These are phyloP conservation scores for Cinchona pubescens DNA, from an alignment of 257 asterid genomes.

Conservation along the genomic window DNA sequence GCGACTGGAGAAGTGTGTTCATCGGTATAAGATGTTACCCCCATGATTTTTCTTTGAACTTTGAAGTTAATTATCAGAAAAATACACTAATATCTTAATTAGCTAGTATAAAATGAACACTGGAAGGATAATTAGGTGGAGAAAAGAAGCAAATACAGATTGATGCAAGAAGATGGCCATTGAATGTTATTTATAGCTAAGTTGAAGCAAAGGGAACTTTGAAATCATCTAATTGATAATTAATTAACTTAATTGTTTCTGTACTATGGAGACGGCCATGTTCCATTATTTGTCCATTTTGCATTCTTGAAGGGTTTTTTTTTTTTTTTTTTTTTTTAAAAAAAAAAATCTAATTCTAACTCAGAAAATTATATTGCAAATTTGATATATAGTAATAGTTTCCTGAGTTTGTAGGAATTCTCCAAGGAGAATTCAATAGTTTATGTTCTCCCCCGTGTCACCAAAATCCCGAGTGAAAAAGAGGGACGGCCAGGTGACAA, in stretches of 20 bases:
- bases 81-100: too few relatives aligned
- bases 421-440: too few relatives aligned
- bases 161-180: not conserved
- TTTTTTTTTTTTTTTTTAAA: too few relatives aligned
- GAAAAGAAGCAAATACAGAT: too few relatives aligned
- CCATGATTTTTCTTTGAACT: constrained; percentile 20
- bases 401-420: too few relatives aligned
- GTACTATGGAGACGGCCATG: constrained; percentile 5
- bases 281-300: constrained; percentile 3
- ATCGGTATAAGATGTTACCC: constrained; percentile 17
- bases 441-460: too few relatives aligned
- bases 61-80: too few relatives aligned
- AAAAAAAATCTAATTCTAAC: not conserved
- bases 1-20: constrained; percentile 21
- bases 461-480: too few relatives aligned
- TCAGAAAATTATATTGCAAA: not conserved
- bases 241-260: not conserved
- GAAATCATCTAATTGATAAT: not conserved
- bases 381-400: too few relatives aligned
- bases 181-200: constrained; percentile 3
- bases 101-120: too few relatives aligned
- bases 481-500: too few relatives aligned
- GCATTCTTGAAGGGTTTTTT: not conserved
- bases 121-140: too few relatives aligned
- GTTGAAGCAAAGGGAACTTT: not conserved